Conservation (phyloP, 192 early-diverging fungal species). For the Coemansia sp. region DNA sequence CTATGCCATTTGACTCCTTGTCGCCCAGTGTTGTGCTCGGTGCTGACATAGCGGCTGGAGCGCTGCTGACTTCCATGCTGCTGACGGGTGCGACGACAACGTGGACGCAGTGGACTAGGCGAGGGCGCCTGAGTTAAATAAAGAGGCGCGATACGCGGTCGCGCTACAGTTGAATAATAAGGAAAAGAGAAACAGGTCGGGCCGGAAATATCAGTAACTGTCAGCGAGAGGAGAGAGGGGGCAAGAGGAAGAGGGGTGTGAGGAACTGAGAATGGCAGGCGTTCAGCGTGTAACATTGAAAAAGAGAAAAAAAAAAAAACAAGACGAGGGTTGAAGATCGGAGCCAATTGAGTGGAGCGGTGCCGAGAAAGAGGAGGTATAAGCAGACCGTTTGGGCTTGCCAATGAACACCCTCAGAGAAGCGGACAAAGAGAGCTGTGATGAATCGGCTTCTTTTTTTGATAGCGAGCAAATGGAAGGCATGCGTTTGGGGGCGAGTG, state of each 20-base stretch:
- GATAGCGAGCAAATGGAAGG: background rate
- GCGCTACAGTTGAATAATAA: background rate
- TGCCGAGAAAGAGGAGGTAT: background rate
- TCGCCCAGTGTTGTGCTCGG: background rate
- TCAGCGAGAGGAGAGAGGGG: background rate
- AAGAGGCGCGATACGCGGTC: constrained; percentile 7
- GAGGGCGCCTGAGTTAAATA: background rate
- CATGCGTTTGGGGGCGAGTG: constrained; percentile 11
- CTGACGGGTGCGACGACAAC: background rate
- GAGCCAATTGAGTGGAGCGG: background rate
- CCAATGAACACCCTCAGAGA: background rate
- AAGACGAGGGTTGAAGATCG: constrained; percentile 8
- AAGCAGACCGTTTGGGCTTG: constrained; percentile 3
- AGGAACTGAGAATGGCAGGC: background rate
- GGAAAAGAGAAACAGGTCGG: background rate
- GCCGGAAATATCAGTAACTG: background rate
- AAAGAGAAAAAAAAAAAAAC: background rate
- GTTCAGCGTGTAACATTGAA: background rate
- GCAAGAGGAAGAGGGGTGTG: background rate
- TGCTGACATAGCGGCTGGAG: constrained; percentile 7
- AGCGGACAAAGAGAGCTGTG: constrained; percentile 1
- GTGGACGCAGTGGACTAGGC: background rate
- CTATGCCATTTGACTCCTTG: constrained; percentile 13
- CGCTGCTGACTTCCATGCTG: constrained; percentile 8
- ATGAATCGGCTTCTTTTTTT: constrained; percentile 1